Percentiles rank a stretch among this genome's conserved stretches.
phyloP scores from a whole-genome alignment of 805 yeast genomes.

The Candida nanaspora region DNA sequence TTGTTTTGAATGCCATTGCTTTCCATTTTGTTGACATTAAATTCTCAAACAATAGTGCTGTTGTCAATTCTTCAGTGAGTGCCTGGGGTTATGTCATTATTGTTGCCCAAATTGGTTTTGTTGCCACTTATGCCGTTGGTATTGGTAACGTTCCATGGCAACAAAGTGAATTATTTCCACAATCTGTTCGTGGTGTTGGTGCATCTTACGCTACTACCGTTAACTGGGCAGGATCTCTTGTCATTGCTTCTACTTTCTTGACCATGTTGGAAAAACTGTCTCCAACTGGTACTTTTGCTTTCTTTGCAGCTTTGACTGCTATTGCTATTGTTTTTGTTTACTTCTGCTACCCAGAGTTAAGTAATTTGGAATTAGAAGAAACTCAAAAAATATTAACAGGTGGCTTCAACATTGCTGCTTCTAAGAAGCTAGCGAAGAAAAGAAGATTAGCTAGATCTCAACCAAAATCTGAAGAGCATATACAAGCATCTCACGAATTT shows the following conservation, averaged over 20 bases:
- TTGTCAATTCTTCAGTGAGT: conserved; percentile 40
- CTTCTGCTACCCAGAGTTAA: conserved; percentile 87
- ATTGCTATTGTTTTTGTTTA: conserved; percentile 66
- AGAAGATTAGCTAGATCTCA: conserved; percentile 17
- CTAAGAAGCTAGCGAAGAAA: conserved; percentile 45
- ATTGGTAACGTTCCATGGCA: conserved; percentile 99
- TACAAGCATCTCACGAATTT: not conserved
- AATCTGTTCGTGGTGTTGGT: conserved; percentile 88
- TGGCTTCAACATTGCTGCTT: conserved; percentile 79
- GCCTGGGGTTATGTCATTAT: conserved; percentile 89
- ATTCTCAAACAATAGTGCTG: conserved; percentile 42
- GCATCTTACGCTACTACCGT: conserved; percentile 86
- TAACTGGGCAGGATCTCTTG: conserved; percentile 92
- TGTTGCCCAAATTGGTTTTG: conserved; percentile 77
- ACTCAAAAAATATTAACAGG: conserved; percentile 72
- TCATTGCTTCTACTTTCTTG: conserved; percentile 84
- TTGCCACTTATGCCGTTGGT: conserved; percentile 88
- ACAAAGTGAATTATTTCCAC: conserved; percentile 91
- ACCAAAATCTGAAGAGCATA: not conserved
- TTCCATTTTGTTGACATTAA: conserved; percentile 76
- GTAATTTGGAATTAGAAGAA: conserved; percentile 87
- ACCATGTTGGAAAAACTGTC: conserved; percentile 92
- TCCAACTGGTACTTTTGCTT: conserved; percentile 89
- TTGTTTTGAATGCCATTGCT: conserved; percentile 79
- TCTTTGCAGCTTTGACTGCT: conserved; percentile 78